These are phyloP conservation scores for Priceomyces melissophilus DNA, from an alignment of 805 yeast genomes.

Conservation along the genomic window DNA sequence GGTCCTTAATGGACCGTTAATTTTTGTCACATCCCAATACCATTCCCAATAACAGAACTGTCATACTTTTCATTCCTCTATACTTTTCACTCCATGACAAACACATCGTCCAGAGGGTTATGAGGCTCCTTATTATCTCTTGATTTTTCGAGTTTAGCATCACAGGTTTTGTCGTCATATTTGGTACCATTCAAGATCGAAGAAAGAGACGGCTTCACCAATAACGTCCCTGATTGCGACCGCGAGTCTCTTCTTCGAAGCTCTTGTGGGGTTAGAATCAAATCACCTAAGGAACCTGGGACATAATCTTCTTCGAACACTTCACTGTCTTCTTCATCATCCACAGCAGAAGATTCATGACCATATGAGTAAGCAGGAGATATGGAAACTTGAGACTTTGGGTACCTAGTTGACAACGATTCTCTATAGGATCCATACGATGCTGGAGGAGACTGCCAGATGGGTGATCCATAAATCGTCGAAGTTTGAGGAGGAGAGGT, in stretches of 20 bases:
- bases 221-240: slow-evolving; percentile 42
- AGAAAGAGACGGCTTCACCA: slow-evolving; percentile 30
- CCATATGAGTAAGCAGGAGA: slow-evolving; percentile 10
- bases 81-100: slow-evolving; percentile 33
- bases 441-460: slow-evolving; percentile 9
- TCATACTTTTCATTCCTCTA: neutral
- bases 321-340: slow-evolving; percentile 15
- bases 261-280: slow-evolving; percentile 76
- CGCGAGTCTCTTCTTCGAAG: slow-evolving; percentile 64
- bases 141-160: neutral
- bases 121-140: neutral
- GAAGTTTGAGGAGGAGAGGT: slow-evolving; percentile 6
- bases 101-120: slow-evolving; percentile 28
- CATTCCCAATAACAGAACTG: too few relatives aligned
- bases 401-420: slow-evolving; percentile 9
- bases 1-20: too few relatives aligned
- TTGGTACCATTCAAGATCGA: slow-evolving; percentile 4
- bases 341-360: slow-evolving; percentile 22
- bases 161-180: neutral
- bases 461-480: neutral
- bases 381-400: slow-evolving; percentile 11
- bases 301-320: slow-evolving; percentile 71
- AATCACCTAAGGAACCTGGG: slow-evolving; percentile 76
- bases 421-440: slow-evolving; percentile 4
- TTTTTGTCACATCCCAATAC: too few relatives aligned